A percentile compares a stretch with the other conserved stretches of the same genome.
These are phyloP conservation scores for Venturia nashicola DNA, from an alignment of 2,329 filamentous ascomycete genomes.

Conservation along the genomic window DNA sequence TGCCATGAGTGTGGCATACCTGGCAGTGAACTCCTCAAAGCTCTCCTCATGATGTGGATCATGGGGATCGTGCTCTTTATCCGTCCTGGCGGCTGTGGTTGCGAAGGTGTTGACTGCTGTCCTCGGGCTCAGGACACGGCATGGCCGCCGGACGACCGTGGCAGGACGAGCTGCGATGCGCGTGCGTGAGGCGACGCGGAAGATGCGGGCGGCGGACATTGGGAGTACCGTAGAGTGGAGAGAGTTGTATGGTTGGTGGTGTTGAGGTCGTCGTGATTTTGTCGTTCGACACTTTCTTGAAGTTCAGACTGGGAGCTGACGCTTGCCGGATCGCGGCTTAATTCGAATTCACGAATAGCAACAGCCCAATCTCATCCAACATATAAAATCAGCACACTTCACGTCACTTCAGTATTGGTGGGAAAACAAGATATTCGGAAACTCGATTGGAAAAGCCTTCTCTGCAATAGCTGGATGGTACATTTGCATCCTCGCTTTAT, in stretches of 20 bases:
- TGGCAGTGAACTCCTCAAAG: conserved; percentile 96
- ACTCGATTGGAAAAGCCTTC: conserved; percentile 1
- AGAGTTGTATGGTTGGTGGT: conserved; percentile 5
- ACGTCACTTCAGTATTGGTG: neutral
- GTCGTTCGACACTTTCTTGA: neutral
- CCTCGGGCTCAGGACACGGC: neutral
- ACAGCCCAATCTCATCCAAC: neutral
- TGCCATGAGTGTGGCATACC: conserved; percentile 46
- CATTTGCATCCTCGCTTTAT: conserved; percentile 1
- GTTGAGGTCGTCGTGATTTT: neutral
- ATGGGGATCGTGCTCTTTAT: neutral
- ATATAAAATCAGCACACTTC: neutral
- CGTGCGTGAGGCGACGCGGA: conserved; percentile 7
- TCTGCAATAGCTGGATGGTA: neutral
- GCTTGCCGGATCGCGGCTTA: neutral
- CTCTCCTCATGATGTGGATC: conserved; percentile 57
- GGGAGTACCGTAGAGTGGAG: conserved; percentile 1
- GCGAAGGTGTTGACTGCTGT: conserved; percentile 6
- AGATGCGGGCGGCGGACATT: conserved; percentile 8
- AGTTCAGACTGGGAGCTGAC: neutral
- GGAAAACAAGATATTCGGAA: neutral
- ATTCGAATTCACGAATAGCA: neutral
- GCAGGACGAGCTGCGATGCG: conserved; percentile 1
- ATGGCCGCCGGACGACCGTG: conserved; percentile 1
- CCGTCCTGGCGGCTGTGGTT: neutral